phyloP scores from a whole-genome alignment of 768 basidiomycete genomes.

The Kockovaella imperatae region DNA sequence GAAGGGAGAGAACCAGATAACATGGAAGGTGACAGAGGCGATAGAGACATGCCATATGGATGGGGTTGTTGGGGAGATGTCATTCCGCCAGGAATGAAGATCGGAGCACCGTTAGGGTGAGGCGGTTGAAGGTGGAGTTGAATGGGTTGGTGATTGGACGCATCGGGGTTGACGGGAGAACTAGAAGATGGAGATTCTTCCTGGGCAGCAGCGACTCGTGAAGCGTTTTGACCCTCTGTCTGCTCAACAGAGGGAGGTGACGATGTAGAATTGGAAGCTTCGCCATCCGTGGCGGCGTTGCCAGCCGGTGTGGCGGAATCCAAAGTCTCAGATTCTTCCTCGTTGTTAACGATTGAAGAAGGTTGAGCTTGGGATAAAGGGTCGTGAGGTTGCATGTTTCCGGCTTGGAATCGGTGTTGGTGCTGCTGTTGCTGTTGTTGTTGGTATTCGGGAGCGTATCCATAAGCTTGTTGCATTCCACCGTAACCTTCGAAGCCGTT shows the following conservation, averaged over 20 bases:
- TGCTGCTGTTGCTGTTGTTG: slow-evolving; percentile 3
- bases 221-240: background rate
- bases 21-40: slow-evolving; percentile 35
- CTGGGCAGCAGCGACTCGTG: too few relatives aligned
- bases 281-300: too few relatives aligned
- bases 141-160: background rate
- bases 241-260: background rate
- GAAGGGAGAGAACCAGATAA: slow-evolving; percentile 25
- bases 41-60: slow-evolving; percentile 23
- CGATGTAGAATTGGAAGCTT: too few relatives aligned
- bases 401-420: background rate
- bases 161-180: too few relatives aligned
- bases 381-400: background rate
- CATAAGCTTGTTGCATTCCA: too few relatives aligned
- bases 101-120: slow-evolving; percentile 10
- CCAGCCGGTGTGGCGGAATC: too few relatives aligned
- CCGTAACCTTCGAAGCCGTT: too few relatives aligned
- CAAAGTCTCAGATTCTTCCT: too few relatives aligned
- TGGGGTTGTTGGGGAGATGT: slow-evolving; percentile 15
- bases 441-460: slow-evolving; percentile 6
- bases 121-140: too few relatives aligned
- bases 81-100: slow-evolving; percentile 9
- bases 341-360: too few relatives aligned
- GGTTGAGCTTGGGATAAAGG: too few relatives aligned
- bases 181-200: too few relatives aligned